Evolutionary conservation across 1,139 yeast species (phyloP).

Genomic region (Suhomyces anneliseae): DNA sequence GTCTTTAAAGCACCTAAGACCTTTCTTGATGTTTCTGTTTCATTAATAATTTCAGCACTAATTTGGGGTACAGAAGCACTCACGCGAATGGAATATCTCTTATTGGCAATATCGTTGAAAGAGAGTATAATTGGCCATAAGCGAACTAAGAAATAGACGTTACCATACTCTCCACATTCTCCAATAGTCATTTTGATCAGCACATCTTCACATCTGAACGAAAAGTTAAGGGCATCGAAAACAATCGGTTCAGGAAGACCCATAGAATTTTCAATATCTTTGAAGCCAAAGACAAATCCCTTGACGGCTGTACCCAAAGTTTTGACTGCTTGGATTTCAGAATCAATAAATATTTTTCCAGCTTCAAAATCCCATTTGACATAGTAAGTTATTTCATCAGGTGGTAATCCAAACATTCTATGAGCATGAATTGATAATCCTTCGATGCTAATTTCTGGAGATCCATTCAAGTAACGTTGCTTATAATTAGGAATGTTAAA

Average conservation of each 20-base stretch:
- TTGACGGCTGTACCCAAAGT: conserved; percentile 44
- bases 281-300: conserved; percentile 61
- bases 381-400: conserved; percentile 79
- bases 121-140: conserved; percentile 44
- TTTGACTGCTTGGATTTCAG: conserved; percentile 49
- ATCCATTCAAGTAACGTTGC: conserved; percentile 17
- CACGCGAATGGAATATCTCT: conserved; percentile 58
- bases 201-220: conserved; percentile 44
- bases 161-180: conserved; percentile 5
- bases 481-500: conserved; percentile 30
- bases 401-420: conserved; percentile 90
- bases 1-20: conserved; percentile 45
- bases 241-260: conserved; percentile 55
- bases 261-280: conserved; percentile 74
- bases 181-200: conserved; percentile 23
- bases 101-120: conserved; percentile 70
- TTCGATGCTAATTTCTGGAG: conserved; percentile 54
- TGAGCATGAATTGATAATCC: conserved; percentile 79
- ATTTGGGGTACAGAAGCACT: conserved; percentile 54
- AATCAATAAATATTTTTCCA: conserved; percentile 57
- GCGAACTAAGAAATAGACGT: conserved; percentile 24
- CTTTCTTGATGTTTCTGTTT: conserved; percentile 14
- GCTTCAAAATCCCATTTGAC: conserved; percentile 87
- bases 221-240: conserved; percentile 67
- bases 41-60: conserved; percentile 27